Evolutionary conservation across 805 yeast genomes (phyloP), one percentile per base, ranked within the genome.

Genomic region (Brettanomyces bruxellensis): DNA sequence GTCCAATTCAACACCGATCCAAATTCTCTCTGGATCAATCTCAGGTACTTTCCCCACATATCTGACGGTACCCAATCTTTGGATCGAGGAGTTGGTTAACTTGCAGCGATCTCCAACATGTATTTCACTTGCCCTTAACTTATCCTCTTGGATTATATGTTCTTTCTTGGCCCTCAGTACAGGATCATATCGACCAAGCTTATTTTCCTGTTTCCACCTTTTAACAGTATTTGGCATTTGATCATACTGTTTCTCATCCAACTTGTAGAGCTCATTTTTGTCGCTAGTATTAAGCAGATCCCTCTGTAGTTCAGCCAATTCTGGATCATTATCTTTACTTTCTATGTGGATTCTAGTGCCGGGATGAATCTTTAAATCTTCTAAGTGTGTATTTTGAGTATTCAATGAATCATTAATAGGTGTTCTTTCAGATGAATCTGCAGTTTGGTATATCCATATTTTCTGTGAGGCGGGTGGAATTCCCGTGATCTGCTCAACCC

Each of bases 1-100:
- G 54, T 86, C 93, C 46, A 89, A 80, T 54, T 82, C 86, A 3
- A 91, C 75, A 0, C 97, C 98, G 30, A 86, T 74, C 96, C 97
- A 91, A 1, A 64, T 53, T 18, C 68, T 74, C 3, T 70, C 73
- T 25, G 53, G 51, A 42, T 78, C 81, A 43, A 89, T 75, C 37
- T 73, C 79, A 0, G 77, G 70, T 1, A 91, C 78, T 37, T 63
- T 65, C 2, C 98, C 98, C 12, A 89, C 66, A 56, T 66, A 91
- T 47, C 71, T 67, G 28, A 91, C 73, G n/a, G 70, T 65, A 3
- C 97, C 98, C 36, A 84, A 59, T 53, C 95, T 70, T 76, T 23
- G 73, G 72, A 41, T 62, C 67, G 32, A 67, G 55, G 52, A 41
- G n/a, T 51, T 50, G 18, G 47, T 46, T 0, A 76, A 65, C 35